Conservation (phyloP, 148 eudicot species). For the Heliamphora exappendiculata region DNA sequence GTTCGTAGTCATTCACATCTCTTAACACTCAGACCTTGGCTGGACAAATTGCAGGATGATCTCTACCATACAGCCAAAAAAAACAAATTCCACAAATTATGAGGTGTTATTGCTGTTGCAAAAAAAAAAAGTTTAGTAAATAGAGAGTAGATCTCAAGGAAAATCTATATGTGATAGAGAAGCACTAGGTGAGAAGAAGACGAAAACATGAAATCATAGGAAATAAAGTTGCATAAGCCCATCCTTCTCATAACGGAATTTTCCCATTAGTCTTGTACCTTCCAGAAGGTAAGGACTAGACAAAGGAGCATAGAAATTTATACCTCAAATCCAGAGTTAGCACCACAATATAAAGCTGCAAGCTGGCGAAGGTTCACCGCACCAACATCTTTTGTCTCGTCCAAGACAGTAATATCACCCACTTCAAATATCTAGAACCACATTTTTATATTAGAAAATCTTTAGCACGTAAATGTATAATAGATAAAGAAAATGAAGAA, state of each 20-base stretch:
- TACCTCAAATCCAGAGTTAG: constrained; percentile 96
- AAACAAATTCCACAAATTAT: too few species aligned
- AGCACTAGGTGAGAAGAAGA: too few species aligned
- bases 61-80: too few species aligned
- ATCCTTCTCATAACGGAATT: background rate
- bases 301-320: background rate
- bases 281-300: background rate
- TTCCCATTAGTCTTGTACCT: background rate
- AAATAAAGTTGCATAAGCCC: too few species aligned
- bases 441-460: background rate
- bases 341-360: constrained; percentile 90
- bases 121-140: too few species aligned
- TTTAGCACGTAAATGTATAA: too few species aligned
- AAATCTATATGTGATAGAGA: too few species aligned
- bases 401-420: constrained; percentile 65
- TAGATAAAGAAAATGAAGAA: background rate
- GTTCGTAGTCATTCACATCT: background rate
- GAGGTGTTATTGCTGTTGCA: too few species aligned
- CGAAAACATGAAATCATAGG: too few species aligned
- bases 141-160: too few species aligned
- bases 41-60: background rate
- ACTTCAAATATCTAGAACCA: constrained; percentile 72
- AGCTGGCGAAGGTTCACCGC: constrained; percentile 72
- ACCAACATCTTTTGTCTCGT: constrained; percentile 78
- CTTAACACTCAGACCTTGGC: background rate